These are phyloP conservation scores for Mycena galericulata DNA, from an alignment of 768 basidiomycete species.

Conservation along the genomic window DNA sequence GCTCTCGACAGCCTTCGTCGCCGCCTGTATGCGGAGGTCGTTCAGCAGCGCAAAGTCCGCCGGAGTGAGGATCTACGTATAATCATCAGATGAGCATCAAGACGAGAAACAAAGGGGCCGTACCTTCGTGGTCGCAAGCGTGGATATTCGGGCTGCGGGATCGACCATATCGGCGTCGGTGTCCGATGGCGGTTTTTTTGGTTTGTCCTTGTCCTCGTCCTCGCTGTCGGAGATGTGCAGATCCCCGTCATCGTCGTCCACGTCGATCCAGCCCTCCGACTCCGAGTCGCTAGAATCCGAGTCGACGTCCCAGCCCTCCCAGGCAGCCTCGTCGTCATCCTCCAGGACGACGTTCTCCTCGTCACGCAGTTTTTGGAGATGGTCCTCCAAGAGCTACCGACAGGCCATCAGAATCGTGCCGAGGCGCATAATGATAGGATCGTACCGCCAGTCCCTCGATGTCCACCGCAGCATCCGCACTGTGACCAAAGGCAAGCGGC, in stretches of 20 bases:
- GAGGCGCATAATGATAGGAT: constrained; percentile 25
- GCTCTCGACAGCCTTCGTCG: constrained; percentile 73
- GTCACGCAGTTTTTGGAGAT: constrained; percentile 77
- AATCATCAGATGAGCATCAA: background rate
- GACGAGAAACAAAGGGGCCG: constrained; percentile 7
- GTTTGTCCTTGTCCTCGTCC: constrained; percentile 73
- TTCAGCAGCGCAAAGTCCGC: constrained; percentile 95
- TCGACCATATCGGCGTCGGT: constrained; percentile 42
- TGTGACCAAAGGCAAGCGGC: constrained; percentile 87
- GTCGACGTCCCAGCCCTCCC: constrained; percentile 92
- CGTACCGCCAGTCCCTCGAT: constrained; percentile 92
- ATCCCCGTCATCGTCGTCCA: constrained; percentile 71
- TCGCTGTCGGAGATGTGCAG: constrained; percentile 91
- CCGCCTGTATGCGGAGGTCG: constrained; percentile 87
- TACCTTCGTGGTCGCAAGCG: constrained; percentile 86
- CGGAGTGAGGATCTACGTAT: constrained; percentile 90
- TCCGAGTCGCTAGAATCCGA: constrained; percentile 72
- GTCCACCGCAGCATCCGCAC: constrained; percentile 76
- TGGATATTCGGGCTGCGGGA: constrained; percentile 61
- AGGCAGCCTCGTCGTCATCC: constrained; percentile 75
- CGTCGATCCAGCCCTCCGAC: constrained; percentile 84
- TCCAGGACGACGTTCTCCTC: constrained; percentile 66
- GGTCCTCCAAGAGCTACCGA: constrained; percentile 86
- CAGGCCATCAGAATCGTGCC: background rate
- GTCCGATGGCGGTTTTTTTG: constrained; percentile 54